Conservation (phyloP, 2,329 filamentous ascomycete genomes). For the Colletotrichum sp. region DNA sequence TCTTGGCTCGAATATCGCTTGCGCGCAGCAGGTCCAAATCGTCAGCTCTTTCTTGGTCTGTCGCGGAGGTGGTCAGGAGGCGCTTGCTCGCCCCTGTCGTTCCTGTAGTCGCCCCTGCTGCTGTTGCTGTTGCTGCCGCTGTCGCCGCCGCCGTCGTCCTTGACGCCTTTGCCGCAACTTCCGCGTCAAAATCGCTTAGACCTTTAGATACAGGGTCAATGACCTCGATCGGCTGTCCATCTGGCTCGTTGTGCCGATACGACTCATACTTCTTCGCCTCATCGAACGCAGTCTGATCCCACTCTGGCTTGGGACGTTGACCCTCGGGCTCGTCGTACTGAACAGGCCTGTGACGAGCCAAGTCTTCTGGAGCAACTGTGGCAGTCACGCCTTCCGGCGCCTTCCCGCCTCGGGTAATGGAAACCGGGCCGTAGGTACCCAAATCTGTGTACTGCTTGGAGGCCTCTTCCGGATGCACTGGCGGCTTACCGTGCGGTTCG, state of each 20-base stretch:
- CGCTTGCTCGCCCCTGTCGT: neutral
- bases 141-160: neutral
- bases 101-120: neutral
- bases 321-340: conserved; percentile 12
- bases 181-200: conserved; percentile 43
- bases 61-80: neutral
- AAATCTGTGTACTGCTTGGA: conserved; percentile 43
- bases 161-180: conserved; percentile 38
- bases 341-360: conserved; percentile 12
- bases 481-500: conserved; percentile 25
- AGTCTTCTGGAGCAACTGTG: conserved; percentile 1
- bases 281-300: conserved; percentile 34
- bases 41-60: conserved; percentile 24
- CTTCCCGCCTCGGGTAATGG: conserved; percentile 26
- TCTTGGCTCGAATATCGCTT: conserved; percentile 25
- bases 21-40: conserved; percentile 27
- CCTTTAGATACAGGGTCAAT: conserved; percentile 38
- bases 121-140: neutral
- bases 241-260: conserved; percentile 40
- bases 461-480: conserved; percentile 33
- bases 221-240: conserved; percentile 31
- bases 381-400: neutral
- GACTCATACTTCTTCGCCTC: conserved; percentile 46
- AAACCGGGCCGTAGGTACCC: conserved; percentile 31
- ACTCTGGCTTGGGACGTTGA: conserved; percentile 36